A percentile compares a stretch with the other conserved stretches of the same genome.
phyloP scores from a whole-genome alignment of 495 filamentous ascomycete species.

The Annulohypoxylon maeteangense region DNA sequence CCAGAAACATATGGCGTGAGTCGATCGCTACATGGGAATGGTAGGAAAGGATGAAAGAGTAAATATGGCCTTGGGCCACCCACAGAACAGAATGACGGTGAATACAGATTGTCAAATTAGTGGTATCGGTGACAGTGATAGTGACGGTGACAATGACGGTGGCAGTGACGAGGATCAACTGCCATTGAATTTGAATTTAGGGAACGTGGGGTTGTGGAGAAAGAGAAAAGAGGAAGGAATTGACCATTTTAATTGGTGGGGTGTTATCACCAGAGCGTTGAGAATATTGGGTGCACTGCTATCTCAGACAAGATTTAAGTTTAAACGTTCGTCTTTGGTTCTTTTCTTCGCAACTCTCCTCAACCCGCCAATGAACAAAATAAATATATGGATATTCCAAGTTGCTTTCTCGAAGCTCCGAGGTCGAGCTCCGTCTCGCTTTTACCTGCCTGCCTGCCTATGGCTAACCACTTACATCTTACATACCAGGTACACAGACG shows the following conservation, averaged over 20 bases:
- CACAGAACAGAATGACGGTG: not conserved
- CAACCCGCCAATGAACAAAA: not conserved
- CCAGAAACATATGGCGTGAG: constrained; percentile 3
- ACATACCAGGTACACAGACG: not conserved
- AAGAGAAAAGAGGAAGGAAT: not conserved
- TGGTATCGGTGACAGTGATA: not conserved
- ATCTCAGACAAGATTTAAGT: not conserved
- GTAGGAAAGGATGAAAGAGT: not conserved
- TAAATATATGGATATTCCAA: not conserved
- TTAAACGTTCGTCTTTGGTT: not conserved
- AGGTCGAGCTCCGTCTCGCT: not conserved
- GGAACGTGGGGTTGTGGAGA: constrained; percentile 11
- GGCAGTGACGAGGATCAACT: not conserved
- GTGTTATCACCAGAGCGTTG: not conserved
- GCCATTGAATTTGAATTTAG: not conserved
- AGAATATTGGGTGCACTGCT: not conserved
- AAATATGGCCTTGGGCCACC: not conserved
- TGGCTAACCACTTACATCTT: not conserved
- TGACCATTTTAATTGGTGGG: constrained; percentile 1
- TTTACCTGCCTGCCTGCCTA: not conserved
- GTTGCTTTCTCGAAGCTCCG: not conserved
- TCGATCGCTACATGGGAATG: not conserved
- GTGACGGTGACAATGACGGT: not conserved
- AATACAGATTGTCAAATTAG: not conserved
- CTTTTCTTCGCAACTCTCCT: not conserved